Evolutionary conservation across 2,329 filamentous ascomycete species (phyloP).

Genomic region (Leptoxyphium fumago): DNA sequence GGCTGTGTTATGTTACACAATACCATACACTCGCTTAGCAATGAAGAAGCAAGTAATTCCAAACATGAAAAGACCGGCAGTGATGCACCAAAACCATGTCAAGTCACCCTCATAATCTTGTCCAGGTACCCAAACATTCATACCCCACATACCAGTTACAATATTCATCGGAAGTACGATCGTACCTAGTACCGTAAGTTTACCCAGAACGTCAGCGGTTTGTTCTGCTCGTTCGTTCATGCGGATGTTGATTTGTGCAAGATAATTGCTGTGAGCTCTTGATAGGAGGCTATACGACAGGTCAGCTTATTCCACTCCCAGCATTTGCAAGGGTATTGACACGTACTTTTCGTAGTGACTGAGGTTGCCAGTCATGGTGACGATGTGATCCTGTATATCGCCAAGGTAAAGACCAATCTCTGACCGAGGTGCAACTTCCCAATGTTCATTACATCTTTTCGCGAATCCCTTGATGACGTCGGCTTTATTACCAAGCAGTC

Average conservation of each 20-base stretch:
- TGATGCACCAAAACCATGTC: constrained; percentile 42
- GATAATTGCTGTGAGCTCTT: constrained; percentile 86
- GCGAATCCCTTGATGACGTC: constrained; percentile 99
- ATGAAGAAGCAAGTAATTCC: constrained; percentile 66
- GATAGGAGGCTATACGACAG: constrained; percentile 54
- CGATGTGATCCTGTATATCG: constrained; percentile 97
- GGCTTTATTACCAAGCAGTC: constrained; percentile 87
- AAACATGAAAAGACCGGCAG: constrained; percentile 62
- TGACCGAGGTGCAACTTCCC: constrained; percentile 85
- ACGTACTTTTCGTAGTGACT: constrained; percentile 89
- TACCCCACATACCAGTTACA: constrained; percentile 94
- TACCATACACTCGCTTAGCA: constrained; percentile 71
- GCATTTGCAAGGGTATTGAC: background rate
- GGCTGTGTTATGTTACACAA: constrained; percentile 37
- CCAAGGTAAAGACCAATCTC: constrained; percentile 97
- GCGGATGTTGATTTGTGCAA: constrained; percentile 97
- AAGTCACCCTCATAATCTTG: constrained; percentile 59
- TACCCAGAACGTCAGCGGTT: constrained; percentile 87
- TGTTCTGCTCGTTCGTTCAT: constrained; percentile 98
- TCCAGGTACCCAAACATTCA: constrained; percentile 79
- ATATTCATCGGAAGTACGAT: constrained; percentile 99
- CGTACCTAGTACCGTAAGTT: constrained; percentile 87
- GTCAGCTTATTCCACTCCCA: constrained; percentile 6
- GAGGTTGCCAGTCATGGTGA: constrained; percentile 95
- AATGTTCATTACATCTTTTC: constrained; percentile 94